Evolutionary conservation across 495 filamentous ascomycete species (phyloP).

Genomic region (Lindgomyces ingoldianus): DNA sequence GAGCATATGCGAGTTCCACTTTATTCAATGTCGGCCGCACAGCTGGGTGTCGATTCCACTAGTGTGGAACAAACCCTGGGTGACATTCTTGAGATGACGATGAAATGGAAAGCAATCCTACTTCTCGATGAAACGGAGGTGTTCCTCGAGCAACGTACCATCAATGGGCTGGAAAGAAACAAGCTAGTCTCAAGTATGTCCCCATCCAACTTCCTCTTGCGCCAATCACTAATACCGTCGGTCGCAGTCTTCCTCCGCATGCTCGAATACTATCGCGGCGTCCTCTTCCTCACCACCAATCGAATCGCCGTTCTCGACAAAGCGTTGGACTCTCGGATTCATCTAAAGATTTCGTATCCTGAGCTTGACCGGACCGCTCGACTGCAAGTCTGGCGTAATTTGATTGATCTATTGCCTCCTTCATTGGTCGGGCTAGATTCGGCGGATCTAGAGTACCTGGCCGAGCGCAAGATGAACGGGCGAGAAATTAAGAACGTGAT

Average conservation of each 20-base stretch:
- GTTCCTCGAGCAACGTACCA: slow-evolving; percentile 56
- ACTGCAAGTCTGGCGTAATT: slow-evolving; percentile 48
- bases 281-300: slow-evolving; percentile 46
- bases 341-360: slow-evolving; percentile 45
- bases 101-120: slow-evolving; percentile 49
- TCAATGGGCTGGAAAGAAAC: slow-evolving; percentile 44
- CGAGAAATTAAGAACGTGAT: slow-evolving; percentile 65
- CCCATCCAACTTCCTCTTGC: neutral
- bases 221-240: neutral
- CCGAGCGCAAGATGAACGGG: slow-evolving; percentile 54
- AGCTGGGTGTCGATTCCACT: slow-evolving; percentile 40
- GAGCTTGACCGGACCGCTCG: slow-evolving; percentile 40
- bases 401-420: slow-evolving; percentile 39
- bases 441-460: slow-evolving; percentile 48
- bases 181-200: slow-evolving; percentile 42
- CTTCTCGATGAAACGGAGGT: slow-evolving; percentile 65
- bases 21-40: slow-evolving; percentile 43
- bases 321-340: slow-evolving; percentile 45
- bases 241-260: slow-evolving; percentile 50
- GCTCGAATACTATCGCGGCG: slow-evolving; percentile 60
- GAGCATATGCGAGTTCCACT: slow-evolving; percentile 45
- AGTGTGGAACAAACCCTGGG: slow-evolving; percentile 40
- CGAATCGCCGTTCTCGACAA: slow-evolving; percentile 42
- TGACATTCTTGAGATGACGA: slow-evolving; percentile 44
- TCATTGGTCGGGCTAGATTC: slow-evolving; percentile 39